Base-by-base conservation (phyloP, 192 early-diverging fungal species). In the Gonapodya sp. region DNA sequence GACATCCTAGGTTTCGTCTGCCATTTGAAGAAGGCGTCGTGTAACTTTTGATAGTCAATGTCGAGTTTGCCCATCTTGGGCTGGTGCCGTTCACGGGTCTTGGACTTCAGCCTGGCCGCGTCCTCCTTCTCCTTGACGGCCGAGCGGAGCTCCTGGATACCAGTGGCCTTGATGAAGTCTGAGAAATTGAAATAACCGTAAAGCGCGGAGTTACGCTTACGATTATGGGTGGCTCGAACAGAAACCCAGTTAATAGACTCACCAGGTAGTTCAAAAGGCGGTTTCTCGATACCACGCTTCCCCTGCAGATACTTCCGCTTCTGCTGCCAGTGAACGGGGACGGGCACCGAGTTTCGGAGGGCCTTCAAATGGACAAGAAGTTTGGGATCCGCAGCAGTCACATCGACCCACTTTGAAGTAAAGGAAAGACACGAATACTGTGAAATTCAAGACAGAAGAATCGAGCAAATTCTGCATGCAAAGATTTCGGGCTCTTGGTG, bases 11-110 rank as follows among this genome's bases (percentile, higher is more conserved):
- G 93, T 73, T 94, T 94, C 0, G 94, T 92, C 84, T 99, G 97
- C 85, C 93, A 96, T 80, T 93, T 86, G 88, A 98, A 99, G 82
- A 99, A 99, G 0, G 97, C 97, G 84, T 97, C 97, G 81, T 98
- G 96, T 36, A 99, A 87, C 79, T 97, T 97, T 82, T 97, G 95
- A 82, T 99, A 99, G 83, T 99, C 97, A 83, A 99, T 92, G 73
- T 95, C 95, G 35, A 98, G 86, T 84, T 94, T 95, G 80, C 96
- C 95, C 95, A 99, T 96, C 85, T 96, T 98, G 30, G 97, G 96
- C 79, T 94, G 94, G 14, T 93, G 88, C 30, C 94, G 85, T 81
- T 97, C 96, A 35, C 95, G 89, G 8, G 93, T 95, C 83, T 94
- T 96, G 18, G 89, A 86, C 84, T 96, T 96, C 8, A 95, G 86